Evolutionary conservation across 495 filamentous ascomycete species (phyloP).

Genomic region (Astrothelium subdiscretum): DNA sequence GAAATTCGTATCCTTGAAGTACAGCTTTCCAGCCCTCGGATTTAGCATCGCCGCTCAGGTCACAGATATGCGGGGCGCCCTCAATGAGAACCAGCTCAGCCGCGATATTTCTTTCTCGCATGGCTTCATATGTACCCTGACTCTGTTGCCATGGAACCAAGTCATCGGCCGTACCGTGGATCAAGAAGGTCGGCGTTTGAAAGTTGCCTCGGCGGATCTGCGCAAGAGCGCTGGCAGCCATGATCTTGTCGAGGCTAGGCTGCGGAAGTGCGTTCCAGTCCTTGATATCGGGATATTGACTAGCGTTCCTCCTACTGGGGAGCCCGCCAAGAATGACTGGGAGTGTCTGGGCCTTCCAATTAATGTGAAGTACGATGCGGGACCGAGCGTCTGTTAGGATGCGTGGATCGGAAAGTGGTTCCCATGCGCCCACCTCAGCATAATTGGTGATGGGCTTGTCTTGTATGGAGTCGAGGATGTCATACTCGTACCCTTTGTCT

Average conservation of each 20-base stretch:
- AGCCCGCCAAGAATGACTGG: slow-evolving; percentile 31
- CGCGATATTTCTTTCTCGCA: neutral
- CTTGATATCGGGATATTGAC: slow-evolving; percentile 21
- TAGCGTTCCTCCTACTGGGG: slow-evolving; percentile 17
- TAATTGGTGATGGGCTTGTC: slow-evolving; percentile 16
- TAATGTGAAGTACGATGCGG: slow-evolving; percentile 34
- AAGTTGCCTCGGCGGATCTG: slow-evolving; percentile 32
- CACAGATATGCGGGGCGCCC: neutral
- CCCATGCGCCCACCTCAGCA: slow-evolving; percentile 2
- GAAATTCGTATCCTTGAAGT: neutral
- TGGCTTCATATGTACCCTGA: neutral
- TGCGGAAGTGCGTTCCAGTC: neutral
- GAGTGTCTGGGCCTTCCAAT: slow-evolving; percentile 34
- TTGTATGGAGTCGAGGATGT: slow-evolving; percentile 1
- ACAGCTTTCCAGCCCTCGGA: neutral
- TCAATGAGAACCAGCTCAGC: neutral
- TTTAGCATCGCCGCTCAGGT: neutral
- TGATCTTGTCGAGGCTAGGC: neutral
- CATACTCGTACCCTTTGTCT: neutral
- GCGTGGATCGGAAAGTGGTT: neutral
- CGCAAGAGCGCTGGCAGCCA: slow-evolving; percentile 4
- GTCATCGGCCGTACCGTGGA: slow-evolving; percentile 37
- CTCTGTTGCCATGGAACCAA: slow-evolving; percentile 32
- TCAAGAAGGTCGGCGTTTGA: slow-evolving; percentile 35
- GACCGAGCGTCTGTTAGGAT: slow-evolving; percentile 26